Base-by-base conservation (phyloP, 2,329 filamentous ascomycete genomes). In the Neurospora crassa region DNA sequence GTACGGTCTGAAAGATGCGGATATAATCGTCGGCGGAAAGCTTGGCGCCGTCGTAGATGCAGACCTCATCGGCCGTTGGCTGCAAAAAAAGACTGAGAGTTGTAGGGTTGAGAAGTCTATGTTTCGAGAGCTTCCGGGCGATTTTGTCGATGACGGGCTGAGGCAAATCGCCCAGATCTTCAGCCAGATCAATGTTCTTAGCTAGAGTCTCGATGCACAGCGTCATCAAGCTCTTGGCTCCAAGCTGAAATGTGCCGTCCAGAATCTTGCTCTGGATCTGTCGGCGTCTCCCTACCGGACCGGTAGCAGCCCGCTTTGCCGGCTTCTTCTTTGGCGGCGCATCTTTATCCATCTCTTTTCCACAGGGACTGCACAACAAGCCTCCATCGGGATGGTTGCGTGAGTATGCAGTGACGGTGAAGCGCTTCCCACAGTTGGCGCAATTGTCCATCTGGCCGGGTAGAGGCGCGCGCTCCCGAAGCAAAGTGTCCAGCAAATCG, bases 401-500 rank as follows among this genome's bases (percentile, higher is more conserved):
- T 73, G 91, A 94, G 82, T 97, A 97, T 0, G 93, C 87, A 0
- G 95, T 97, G 67, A 98, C 94, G 0, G 93, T 97, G 78, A 98
- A 98, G 45, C 94, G 90, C 79, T 96, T 97, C 63, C 87, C 86
- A 79, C 95, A 98, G 3, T 90, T 82, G 73, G 92, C 93, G 78
- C 95, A 98, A 75, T 97, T 94, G 74, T 92, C 93, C 78, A 95
- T 88, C 80, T 98, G 95, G 2, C 93, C 94, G 1, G 93, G 92
- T n/a, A 90, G 79, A 1, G 90, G 90, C 41, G 83, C 83, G 37
- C 78, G 79, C 72, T 85, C 76, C 69, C 86, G 76, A 77, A 88
- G 81, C 20, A 88, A 80, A 76, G 83, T 82, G 14, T 80, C 79
- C 2, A 83, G 84, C 67, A 87, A 79, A 18, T 85, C 86, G 69